These are phyloP conservation scores for Trametes pubescens DNA, from an alignment of 1,284 basidiomycete species.

Conservation along the genomic window DNA sequence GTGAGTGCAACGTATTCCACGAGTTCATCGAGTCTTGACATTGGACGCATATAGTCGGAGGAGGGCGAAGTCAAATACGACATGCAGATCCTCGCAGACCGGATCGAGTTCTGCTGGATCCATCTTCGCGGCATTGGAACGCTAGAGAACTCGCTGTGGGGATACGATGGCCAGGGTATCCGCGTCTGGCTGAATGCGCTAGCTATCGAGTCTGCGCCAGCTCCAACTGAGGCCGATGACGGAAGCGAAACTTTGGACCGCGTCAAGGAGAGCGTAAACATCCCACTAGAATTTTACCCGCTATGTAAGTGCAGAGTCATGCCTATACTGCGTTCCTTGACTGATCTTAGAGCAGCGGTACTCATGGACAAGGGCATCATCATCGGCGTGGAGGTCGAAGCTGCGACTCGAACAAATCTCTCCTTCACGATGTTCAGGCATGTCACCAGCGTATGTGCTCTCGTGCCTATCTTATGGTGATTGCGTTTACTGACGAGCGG, in stretches of 20 bases:
- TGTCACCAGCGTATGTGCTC: conserved; percentile 79
- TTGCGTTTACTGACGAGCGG: neutral
- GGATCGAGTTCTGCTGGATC: conserved; percentile 99
- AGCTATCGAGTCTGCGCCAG: conserved; percentile 75
- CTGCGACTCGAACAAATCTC: conserved; percentile 77
- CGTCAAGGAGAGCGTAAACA: conserved; percentile 92
- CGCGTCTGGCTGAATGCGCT: conserved; percentile 96
- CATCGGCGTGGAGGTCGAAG: conserved; percentile 94
- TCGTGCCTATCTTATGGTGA: too few species aligned
- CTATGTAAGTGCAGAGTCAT: conserved; percentile 70
- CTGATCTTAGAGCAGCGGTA: conserved; percentile 67
- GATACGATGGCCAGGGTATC: conserved; percentile 91
- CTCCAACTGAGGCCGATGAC: conserved; percentile 43
- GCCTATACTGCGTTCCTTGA: neutral
- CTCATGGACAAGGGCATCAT: conserved; percentile 99
- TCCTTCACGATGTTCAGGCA: conserved; percentile 94
- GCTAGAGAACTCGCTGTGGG: conserved; percentile 97
- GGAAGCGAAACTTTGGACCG: conserved; percentile 58
- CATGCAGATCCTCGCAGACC: conserved; percentile 95
- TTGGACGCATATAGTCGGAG: conserved; percentile 59
- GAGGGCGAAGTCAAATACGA: conserved; percentile 96
- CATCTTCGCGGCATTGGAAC: conserved; percentile 92
- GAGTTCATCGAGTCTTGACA: neutral
- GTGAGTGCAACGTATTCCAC: conserved; percentile 46
- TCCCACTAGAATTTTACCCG: conserved; percentile 94